phyloP scores from a whole-genome alignment of 805 yeast species.

The Sugiyamaella marilandica region DNA sequence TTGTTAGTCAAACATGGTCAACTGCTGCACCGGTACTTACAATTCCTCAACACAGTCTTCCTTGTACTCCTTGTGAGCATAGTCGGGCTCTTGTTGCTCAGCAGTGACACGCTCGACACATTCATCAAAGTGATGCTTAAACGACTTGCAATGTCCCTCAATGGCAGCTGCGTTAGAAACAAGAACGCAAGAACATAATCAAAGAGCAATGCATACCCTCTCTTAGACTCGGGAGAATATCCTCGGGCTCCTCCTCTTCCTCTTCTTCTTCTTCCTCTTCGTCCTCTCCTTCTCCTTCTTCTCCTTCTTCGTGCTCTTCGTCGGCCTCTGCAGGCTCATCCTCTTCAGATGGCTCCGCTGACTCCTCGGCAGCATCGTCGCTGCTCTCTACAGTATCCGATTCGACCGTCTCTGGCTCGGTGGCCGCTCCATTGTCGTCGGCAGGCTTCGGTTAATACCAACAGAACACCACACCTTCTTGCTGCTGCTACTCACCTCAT shows the following conservation, averaged over 20 bases:
- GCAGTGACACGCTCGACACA: constrained; percentile 93
- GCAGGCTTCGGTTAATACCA: not conserved
- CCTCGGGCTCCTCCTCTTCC: constrained; percentile 66
- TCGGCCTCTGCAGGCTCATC: constrained; percentile 30
- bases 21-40: constrained; percentile 18
- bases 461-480: constrained; percentile 17
- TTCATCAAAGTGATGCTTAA: constrained; percentile 86
- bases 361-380: constrained; percentile 33
- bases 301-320: constrained; percentile 40
- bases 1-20: not conserved
- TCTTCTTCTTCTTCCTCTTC: constrained; percentile 58
- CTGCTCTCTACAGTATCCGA: constrained; percentile 22
- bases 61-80: constrained; percentile 73
- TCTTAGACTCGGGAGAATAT: constrained; percentile 59
- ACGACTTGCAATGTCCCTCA: constrained; percentile 62
- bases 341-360: constrained; percentile 4
- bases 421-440: not conserved
- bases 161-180: constrained; percentile 44
- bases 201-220: constrained; percentile 33
- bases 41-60: constrained; percentile 98
- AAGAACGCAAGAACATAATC: not conserved
- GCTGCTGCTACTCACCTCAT: constrained; percentile 31
- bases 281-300: constrained; percentile 44
- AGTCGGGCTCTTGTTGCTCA: constrained; percentile 78
- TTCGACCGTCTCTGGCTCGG: constrained; percentile 4